Evolutionary conservation across 768 basidiomycete species (phyloP), one percentile per base, ranked within the genome.

Genomic region (Mycena metata): DNA sequence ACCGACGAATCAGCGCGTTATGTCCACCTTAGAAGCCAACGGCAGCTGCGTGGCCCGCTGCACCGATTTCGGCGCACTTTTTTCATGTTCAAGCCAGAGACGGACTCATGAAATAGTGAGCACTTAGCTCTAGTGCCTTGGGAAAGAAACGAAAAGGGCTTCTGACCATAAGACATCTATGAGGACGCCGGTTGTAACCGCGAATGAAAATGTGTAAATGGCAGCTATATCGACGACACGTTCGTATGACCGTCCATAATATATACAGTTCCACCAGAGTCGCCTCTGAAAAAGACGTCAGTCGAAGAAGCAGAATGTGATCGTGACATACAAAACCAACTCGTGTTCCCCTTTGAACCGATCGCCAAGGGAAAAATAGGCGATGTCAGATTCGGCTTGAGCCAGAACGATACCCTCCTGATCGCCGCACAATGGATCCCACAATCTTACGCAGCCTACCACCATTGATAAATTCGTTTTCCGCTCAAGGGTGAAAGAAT

Each of bases 381-480:
- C 87, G 26, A 92, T 80, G 71, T 92, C 90, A 15, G 85, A 86
- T 69, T 84, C 80, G 7, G 84, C 83, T 69, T 87, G 82, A 6
- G 85, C 90, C 16, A 92, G 70, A 11, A 87, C 74, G 3, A 52
- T 76, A 17, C 88, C 89, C 75, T 89, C 88, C 4, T 76, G 73
- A 1, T 70, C 71, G 1, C 86, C 81, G n/a, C 78, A 74, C 26
- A 80, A 77, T 8, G 89, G 84, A 72, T 92, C 85, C 91, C 91
- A 93, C 41, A 91, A 70, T 30, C 91, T 83, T 12, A 93, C 84
- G 73, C 90, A 91, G n/a, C 91, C 91, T 92, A 73, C 46, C 4
- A 39, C 33, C 69, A 41, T 19, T n/a, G 15, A 41, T 50, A 46
- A 42, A 51, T 47, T 36, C 24, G 26, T 6, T 46, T 45, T 42